Evolutionary conservation across 768 basidiomycete genomes (phyloP), one percentile per base, ranked within the genome.

Genomic region (Coprinellus micaceus): DNA sequence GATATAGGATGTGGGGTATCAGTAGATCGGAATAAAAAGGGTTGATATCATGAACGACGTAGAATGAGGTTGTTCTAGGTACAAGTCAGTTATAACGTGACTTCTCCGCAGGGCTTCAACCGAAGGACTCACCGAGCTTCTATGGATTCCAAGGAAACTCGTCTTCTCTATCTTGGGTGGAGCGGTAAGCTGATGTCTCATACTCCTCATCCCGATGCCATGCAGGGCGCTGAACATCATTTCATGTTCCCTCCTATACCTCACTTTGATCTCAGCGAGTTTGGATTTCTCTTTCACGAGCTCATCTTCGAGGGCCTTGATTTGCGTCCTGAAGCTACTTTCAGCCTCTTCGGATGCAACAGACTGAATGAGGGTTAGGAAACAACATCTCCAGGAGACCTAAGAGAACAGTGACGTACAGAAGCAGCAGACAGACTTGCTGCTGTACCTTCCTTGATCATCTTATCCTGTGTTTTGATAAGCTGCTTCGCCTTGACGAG

Each of bases 391-490:
- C 39, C 39, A 68, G 33, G 13, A 33, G 13, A 33, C 13, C 7
- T 6, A 33, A 6, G 33, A 6, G 6, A 33, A 33, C 33, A 13
- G 13, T 6, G 9, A 44, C 77, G 59, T 60, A 86, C 86, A 39
- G 80, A 69, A 30, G 75, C 65, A 53, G 71, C 63, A 21, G 74
- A 76, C 28, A 72, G 74, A 61, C 78, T 79, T 50, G 83, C 81
- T 4, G 85, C 83, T 49, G 86, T 85, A 64, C 88, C 86, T 64
- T 92, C 89, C 61, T 88, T 89, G 72, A 94, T 88, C 26, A 93
- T 76, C 60, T 89, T 89, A 72, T 97, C 94, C 69, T 96, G 94
- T 29, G 85, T 80, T 67, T 92, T 93, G 75, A 98, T 55, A 67
- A 91, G 91, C 64, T 80, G 77, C 63, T 85, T 86, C 4, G 93